These are phyloP conservation scores for Liriodendron chinense DNA, from an alignment of 164 flowering plant species.

Conservation along the genomic window DNA sequence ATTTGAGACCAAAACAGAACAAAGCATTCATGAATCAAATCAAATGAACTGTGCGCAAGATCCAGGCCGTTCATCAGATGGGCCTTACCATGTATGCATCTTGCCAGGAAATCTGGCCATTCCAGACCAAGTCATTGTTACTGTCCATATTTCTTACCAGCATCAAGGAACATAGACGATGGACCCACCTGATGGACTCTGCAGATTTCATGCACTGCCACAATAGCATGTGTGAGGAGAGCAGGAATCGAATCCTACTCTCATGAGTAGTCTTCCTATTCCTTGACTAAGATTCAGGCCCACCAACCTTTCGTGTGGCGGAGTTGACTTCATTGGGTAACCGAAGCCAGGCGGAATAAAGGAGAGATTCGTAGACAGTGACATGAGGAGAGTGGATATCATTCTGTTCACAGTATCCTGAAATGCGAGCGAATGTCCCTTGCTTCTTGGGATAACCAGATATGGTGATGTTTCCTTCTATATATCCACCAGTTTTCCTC, in stretches of 20 bases:
- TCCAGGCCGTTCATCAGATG: no score
- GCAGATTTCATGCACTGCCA: no score
- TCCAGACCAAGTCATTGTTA: no score
- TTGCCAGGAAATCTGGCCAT: no score
- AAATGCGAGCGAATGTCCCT: constrained; percentile 46
- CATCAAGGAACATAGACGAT: no score
- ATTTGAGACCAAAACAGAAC: background rate
- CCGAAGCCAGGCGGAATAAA: constrained; percentile 59
- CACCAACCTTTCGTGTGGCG: constrained; percentile 19
- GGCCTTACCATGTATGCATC: no score
- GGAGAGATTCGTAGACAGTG: constrained; percentile 45
- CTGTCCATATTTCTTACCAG: no score
- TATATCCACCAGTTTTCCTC: constrained; percentile 45
- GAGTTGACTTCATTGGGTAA: constrained; percentile 37
- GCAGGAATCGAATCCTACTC: no score
- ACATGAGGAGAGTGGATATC: constrained; percentile 33
- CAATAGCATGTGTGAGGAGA: no score
- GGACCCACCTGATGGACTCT: no score
- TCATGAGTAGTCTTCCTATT: background rate
- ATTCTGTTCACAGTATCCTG: constrained; percentile 55
- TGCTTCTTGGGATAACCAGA: constrained; percentile 51
- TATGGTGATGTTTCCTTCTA: constrained; percentile 39
- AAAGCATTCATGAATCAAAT: background rate
- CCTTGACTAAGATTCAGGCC: background rate
- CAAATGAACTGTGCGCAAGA: no score